These are phyloP conservation scores for Plasmopara viticola DNA, from an alignment of 352 stramenopile species.

Conservation along the genomic window DNA sequence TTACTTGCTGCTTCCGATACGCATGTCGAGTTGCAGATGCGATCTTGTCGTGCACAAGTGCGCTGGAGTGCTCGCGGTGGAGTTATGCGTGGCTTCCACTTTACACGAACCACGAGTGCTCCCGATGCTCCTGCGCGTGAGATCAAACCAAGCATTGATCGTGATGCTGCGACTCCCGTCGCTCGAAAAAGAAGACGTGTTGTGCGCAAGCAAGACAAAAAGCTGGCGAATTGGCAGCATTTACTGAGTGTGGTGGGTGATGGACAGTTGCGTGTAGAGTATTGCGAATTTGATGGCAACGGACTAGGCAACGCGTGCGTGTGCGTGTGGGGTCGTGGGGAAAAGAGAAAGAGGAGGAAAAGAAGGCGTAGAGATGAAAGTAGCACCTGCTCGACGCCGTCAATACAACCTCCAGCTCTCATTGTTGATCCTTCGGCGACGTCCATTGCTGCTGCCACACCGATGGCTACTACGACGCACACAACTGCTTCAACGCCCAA, in stretches of 20 bases:
- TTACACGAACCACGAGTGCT: constrained; percentile 34
- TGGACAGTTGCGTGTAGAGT: constrained; percentile 43
- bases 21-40: constrained; percentile 71
- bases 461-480: too few relatives aligned
- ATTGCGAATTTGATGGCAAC: constrained; percentile 67
- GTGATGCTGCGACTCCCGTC: constrained; percentile 3
- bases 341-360: constrained; percentile 20
- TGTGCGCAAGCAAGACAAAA: constrained; percentile 12
- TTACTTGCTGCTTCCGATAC: constrained; percentile 46
- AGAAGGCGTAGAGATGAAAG: too few relatives aligned
- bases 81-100: constrained; percentile 56
- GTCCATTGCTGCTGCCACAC: too few relatives aligned
- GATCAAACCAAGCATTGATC: constrained; percentile 11
- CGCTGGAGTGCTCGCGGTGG: constrained; percentile 53
- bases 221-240: constrained; percentile 51
- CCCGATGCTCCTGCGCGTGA: constrained; percentile 9
- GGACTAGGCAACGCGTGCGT: constrained; percentile 58
- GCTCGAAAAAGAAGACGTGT: constrained; percentile 17
- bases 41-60: constrained; percentile 34
- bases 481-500: too few relatives aligned
- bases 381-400: neutral
- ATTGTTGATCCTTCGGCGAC: neutral
- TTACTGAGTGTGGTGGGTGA: constrained; percentile 41
- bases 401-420: constrained; percentile 3
- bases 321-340: constrained; percentile 40